Conservation (phyloP, 192 early-diverging fungal species). For the Oehlia diaphana region DNA sequence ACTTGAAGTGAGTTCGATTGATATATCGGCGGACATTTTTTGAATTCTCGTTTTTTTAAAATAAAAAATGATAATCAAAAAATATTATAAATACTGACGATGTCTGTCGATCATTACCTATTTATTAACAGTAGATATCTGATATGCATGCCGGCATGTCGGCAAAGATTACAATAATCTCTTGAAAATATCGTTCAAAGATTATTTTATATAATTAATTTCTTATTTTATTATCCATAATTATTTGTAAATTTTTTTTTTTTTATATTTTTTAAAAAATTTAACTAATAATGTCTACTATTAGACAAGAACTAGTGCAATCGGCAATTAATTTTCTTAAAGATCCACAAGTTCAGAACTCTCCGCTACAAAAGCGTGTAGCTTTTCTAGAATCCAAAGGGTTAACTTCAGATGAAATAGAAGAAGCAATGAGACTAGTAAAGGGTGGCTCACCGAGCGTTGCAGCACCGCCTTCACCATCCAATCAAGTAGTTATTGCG, state of each 20-base stretch:
- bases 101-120: too few species aligned
- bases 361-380: slow-evolving; percentile 86
- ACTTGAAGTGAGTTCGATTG: neutral
- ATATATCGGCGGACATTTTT: neutral
- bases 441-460: slow-evolving; percentile 46
- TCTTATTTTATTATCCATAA: too few species aligned
- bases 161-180: too few species aligned
- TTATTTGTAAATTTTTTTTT: neutral
- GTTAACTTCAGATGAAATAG: slow-evolving; percentile 87
- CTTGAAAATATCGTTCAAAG: neutral
- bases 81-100: neutral
- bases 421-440: slow-evolving; percentile 75
- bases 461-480: slow-evolving; percentile 14
- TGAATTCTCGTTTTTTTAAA: neutral
- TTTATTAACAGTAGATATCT: too few species aligned
- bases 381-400: slow-evolving; percentile 98
- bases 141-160: too few species aligned
- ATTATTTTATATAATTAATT: neutral
- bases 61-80: neutral
- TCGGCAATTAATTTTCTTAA: slow-evolving; percentile 90
- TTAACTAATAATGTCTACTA: slow-evolving; percentile 34
- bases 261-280: neutral
- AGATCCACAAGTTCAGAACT: slow-evolving; percentile 89
- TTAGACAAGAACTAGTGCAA: slow-evolving; percentile 72
- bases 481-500: slow-evolving; percentile 37